Base-by-base conservation (phyloP, 148 eudicot genomes). In the Rhododendron williamsianum region DNA sequence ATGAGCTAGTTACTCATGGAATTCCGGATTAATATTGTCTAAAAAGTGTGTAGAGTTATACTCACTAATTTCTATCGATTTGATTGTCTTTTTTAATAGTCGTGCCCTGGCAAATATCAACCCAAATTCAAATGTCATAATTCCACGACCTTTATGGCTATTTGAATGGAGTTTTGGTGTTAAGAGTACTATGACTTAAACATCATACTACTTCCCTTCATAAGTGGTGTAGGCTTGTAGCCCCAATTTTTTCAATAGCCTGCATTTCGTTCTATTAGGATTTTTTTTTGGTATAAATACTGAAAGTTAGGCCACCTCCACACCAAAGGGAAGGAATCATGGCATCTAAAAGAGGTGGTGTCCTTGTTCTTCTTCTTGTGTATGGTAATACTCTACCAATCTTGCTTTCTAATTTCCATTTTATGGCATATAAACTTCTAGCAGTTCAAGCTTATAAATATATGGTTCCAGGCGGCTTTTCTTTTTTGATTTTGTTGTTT, bases 291-390 rank as follows among this genome's bases (percentile, higher is more conserved):
- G 25, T 76, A 76, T 76, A 76, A 38, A 76, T 76, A 76, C 25
- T 19, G 46, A 7, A 36, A 76, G 11, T 1, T 33, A 36, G n/a
- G 46, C 11, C 79, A 30, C 25, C n/a, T 81, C 30, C 83, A 81
- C 25, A 33, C 69, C 72, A 80, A 80, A 25, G 63, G 49, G 73
- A 11, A 67, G 76, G 15, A 67, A 21, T 16, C 23, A 67, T 82
- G 84, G 85, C 78, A 71, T 56, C 85, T 71, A 49, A 83, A 46
- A 73, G 85, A 83, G 79, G 72, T 48, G 78, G 78, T 72, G 76
- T 83, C 19, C 38, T 46, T 9, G 85, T 25, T 71, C 58, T 83
- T 69, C 41, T 83, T 49, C 60, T 83, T 48, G 51, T 83, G 5
- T 69, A 69, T 69, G 78, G 79, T 83, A 82, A 83, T 48, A 41